Base-by-base conservation (phyloP, 2,329 filamentous ascomycete species). In the Escovopsis sp. region DNA sequence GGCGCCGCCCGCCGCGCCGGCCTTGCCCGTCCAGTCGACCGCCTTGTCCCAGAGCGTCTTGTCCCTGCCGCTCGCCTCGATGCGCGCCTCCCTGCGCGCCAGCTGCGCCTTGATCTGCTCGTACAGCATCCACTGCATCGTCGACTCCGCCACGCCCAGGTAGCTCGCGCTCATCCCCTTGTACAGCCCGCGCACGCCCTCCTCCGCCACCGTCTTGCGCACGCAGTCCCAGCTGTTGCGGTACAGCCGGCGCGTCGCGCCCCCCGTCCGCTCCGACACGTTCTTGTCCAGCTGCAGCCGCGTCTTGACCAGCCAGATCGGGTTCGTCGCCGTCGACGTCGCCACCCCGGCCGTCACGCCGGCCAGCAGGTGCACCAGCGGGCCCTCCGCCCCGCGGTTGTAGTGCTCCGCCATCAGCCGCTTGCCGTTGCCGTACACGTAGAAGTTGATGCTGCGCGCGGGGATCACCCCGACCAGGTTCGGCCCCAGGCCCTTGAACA, bases 221-320 rank as follows among this genome's bases (percentile, higher is more conserved):
- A 87, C 75, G 55, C 87, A 96, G 57, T 96, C 87, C 57, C 77
- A 70, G 43, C 83, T 87, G 56, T 94, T 94, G 54, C 75, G 76
- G 59, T 96, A 94, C 50, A 76, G 76, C 35, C 87, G 68, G 35
- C 65, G 63, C 36, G 61, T 60, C 18, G 60, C 54, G 27, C 64
- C 66, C 18, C 62, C 70, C 39, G 68, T 63, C 42, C 70, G 62
- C 46, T 72, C 70, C 13, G 79, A 79, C 35, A 76, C 72, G 51
- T 82, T 83, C 63, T 87, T 92, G 62, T 96, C 87, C 25, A 96
- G 71, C 60, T 96, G 87, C 47, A 96, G 56, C 23, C 87, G 69
- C 28, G 87, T 96, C 68, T 96, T 96, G 52, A 96, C 76, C 43
- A 96, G 71, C 87, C 87, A 96, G 50, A 96, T 94, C 2, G 87